These are phyloP conservation scores for Trichoderma breve DNA, from an alignment of 2,329 filamentous ascomycete genomes.

Conservation along the genomic window DNA sequence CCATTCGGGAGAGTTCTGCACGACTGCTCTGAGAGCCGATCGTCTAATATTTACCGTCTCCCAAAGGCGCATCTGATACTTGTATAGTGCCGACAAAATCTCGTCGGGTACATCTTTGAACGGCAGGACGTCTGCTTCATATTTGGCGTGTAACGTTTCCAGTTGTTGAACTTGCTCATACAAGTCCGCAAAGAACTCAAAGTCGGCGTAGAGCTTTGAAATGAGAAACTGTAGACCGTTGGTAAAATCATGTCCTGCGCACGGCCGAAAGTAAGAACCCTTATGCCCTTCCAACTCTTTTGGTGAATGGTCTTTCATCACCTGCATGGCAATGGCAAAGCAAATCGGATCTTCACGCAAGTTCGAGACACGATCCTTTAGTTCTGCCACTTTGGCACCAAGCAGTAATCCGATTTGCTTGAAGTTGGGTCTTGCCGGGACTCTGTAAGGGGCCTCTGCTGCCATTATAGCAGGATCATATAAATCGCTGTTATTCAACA, in stretches of 20 bases:
- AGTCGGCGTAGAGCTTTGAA: conserved; percentile 31
- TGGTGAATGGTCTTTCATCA: conserved; percentile 46
- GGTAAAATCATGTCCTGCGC: conserved; percentile 31
- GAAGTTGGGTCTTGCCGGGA: conserved; percentile 48
- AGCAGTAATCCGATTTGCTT: conserved; percentile 44
- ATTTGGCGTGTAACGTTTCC: conserved; percentile 32
- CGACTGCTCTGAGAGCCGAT: conserved; percentile 36
- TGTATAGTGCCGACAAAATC: conserved; percentile 39
- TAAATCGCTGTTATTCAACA: conserved; percentile 30
- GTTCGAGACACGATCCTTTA: conserved; percentile 54
- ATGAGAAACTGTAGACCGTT: conserved; percentile 27
- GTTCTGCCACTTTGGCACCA: conserved; percentile 38
- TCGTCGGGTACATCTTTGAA: conserved; percentile 31
- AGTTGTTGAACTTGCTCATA: conserved; percentile 31
- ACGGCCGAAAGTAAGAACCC: neutral
- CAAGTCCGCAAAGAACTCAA: conserved; percentile 42
- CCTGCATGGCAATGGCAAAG: conserved; percentile 45
- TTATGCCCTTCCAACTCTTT: neutral
- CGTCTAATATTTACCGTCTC: conserved; percentile 28
- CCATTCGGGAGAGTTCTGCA: conserved; percentile 28
- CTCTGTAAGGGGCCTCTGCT: conserved; percentile 52
- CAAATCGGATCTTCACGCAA: conserved; percentile 60
- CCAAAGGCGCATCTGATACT: conserved; percentile 36
- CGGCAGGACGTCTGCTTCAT: conserved; percentile 32
- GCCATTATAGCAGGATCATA: conserved; percentile 43